phyloP scores from a whole-genome alignment of 345 rosid species.

The Camelina neglecta region DNA sequence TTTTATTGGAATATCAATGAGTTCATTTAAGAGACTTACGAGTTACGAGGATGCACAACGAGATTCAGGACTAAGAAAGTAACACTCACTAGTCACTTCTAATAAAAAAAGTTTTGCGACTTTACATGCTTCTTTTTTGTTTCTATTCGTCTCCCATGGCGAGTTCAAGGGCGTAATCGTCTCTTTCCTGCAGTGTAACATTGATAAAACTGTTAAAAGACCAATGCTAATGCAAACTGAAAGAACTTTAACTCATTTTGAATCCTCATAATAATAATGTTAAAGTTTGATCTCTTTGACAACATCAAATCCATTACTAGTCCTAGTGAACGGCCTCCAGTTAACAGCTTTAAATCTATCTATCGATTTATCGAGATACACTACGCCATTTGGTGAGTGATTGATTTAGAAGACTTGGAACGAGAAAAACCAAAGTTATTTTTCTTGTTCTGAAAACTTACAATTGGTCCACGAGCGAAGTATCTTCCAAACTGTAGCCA shows the following conservation, averaged over 20 bases:
- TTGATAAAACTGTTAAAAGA: not conserved
- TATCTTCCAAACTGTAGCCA: slow-evolving; percentile 99
- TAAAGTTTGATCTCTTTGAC: not conserved
- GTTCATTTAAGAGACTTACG: slow-evolving; percentile 23
- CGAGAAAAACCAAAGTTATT: slow-evolving; percentile 12
- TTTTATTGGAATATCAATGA: slow-evolving; percentile 11
- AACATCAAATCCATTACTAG: not conserved
- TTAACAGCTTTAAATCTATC: not conserved
- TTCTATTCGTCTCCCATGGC: slow-evolving; percentile 86
- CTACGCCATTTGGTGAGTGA: not conserved
- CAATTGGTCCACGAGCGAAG: slow-evolving; percentile 94
- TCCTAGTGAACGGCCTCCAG: not conserved
- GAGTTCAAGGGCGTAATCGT: slow-evolving; percentile 91
- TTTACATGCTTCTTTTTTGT: not conserved
- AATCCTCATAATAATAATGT: not conserved
- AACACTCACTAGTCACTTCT: slow-evolving; percentile 29
- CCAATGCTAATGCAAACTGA: not conserved
- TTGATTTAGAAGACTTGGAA: slow-evolving; percentile 9
- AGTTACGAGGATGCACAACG: slow-evolving; percentile 18
- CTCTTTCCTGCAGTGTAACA: slow-evolving; percentile 70
- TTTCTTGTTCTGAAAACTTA: slow-evolving; percentile 53
- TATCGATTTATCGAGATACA: not conserved
- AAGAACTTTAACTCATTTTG: not conserved
- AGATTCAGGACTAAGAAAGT: slow-evolving; percentile 25
- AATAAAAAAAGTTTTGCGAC: slow-evolving; percentile 8